Base-by-base conservation (phyloP, 208 protist species). In the Acanthamoeba triangularis region DNA sequence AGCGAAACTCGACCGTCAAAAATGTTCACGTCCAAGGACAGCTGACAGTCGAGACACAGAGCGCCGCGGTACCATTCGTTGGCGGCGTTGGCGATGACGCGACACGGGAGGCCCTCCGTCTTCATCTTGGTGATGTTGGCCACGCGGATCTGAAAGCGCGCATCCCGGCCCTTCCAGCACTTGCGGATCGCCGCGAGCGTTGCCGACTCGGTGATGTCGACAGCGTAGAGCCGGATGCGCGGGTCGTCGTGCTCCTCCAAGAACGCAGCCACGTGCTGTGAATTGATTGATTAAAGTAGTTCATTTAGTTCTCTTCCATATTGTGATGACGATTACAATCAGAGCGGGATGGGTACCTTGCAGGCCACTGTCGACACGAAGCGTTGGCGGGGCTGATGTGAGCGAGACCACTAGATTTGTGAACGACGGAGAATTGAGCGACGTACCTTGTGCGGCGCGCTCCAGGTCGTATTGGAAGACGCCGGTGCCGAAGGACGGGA, bases 381-480 rank as follows among this genome's bases (percentile, higher is more conserved):
- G 37, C 37, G 3, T 1, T 11, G 54, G 16, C 11, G 20, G 20
- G 7, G 16, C 16, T 61, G 54, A 25, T 25, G 54, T 61, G 3
- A 13, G 54, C 54, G 20, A 0, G 11, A 2, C 20, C 23, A 74
- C 37, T 41, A 41, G 2, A 41, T 41, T 41, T 41, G 37, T 41
- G 37, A 41, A 41, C 37, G 37, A 41, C 37, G 37, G 37, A 41
- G 37, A 3, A 41, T 41, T 1, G 37, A 25, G 1, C 30, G 37
- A 44, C 0, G 7, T 56, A 85, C 76, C 76, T 85, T 16, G 47
- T 37, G 84, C 84, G 11, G 84, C 84, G 11, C 35, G 47, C 25
- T 91, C 23, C 14, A 91, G 61, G 59, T 91, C 84, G 56, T 44
- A 91, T 37, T 91, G 84, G 41, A 72, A 91, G 84, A 69, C 59